A percentile compares a stretch with the other conserved stretches of the same genome.
Conservation (phyloP, 768 basidiomycete species). For the Collybiopsis confluens region DNA sequence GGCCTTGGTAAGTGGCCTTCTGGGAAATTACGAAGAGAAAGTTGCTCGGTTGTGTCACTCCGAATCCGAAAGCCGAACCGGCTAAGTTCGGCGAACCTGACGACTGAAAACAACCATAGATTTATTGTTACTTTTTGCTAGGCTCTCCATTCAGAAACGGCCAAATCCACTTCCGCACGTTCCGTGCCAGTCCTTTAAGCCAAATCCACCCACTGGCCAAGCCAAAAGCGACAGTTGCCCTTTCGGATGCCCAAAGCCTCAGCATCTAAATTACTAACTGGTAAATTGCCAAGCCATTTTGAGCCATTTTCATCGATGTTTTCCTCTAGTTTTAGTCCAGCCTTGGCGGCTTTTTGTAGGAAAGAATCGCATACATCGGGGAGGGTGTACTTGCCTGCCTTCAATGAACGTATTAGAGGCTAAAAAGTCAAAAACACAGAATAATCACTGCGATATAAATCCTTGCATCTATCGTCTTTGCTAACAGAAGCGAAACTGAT, state of each 20-base stretch:
- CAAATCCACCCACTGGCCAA: slow-evolving; percentile 44
- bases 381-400: slow-evolving; percentile 61
- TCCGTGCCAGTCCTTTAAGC: too few relatives aligned
- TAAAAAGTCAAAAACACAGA: too few relatives aligned
- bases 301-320: slow-evolving; percentile 22
- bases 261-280: slow-evolving; percentile 42
- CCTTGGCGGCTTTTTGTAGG: slow-evolving; percentile 30
- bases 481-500: slow-evolving; percentile 48
- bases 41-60: too few relatives aligned
- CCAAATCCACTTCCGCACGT: too few relatives aligned
- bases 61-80: too few relatives aligned
- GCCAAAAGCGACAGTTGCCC: slow-evolving; percentile 59
- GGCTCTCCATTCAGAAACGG: too few relatives aligned
- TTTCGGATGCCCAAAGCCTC: slow-evolving; percentile 49
- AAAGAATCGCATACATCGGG: slow-evolving; percentile 51
- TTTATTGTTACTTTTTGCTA: too few relatives aligned
- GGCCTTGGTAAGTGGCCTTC: too few relatives aligned
- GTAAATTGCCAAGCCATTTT: slow-evolving; percentile 45
- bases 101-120: too few relatives aligned
- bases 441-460: slow-evolving; percentile 50
- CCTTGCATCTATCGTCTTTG: slow-evolving; percentile 32
- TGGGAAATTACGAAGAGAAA: too few relatives aligned
- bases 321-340: slow-evolving; percentile 49
- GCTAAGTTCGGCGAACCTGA: too few relatives aligned
- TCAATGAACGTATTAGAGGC: too few relatives aligned